These are phyloP conservation scores for Vitis rotundifolia DNA, from an alignment of 164 flowering plant species.

Conservation along the genomic window DNA sequence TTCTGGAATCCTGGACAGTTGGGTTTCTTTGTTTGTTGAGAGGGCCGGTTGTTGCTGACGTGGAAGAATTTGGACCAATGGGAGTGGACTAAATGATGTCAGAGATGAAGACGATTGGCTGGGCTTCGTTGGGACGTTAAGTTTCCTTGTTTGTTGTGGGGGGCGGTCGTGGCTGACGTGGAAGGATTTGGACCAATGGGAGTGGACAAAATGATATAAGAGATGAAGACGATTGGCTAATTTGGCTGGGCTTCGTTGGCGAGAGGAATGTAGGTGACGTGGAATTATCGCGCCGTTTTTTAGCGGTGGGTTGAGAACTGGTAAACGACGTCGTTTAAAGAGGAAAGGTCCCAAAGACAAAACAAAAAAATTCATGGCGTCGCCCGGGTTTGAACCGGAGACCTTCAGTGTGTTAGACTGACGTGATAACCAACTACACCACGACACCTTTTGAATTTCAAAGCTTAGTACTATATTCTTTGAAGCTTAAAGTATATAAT, in stretches of 20 bases:
- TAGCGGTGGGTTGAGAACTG: not conserved
- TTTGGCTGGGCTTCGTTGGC: conserved; percentile 17
- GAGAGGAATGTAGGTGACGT: not conserved
- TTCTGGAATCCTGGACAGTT: not conserved
- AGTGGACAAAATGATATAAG: conserved; percentile 36
- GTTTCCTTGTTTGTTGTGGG: too few species aligned
- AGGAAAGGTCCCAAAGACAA: too few species aligned
- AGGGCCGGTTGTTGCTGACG: conserved; percentile 35
- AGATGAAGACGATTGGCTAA: conserved; percentile 32
- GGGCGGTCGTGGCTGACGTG: conserved; percentile 46
- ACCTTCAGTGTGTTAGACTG: conserved; percentile 93
- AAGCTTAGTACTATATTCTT: too few species aligned
- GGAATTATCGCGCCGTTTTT: too few species aligned
- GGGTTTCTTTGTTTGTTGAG: too few species aligned
- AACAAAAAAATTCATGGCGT: conserved; percentile 36
- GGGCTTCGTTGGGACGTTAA: not conserved
- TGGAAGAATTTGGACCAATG: conserved; percentile 48
- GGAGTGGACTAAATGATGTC: conserved; percentile 40
- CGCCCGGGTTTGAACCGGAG: conserved; percentile 90
- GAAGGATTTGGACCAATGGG: conserved; percentile 42
- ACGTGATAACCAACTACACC: conserved; percentile 95
- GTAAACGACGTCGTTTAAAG: not conserved
- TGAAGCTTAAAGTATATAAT: too few species aligned
- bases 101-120: conserved; percentile 30
- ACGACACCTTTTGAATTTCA: conserved; percentile 27